Evolutionary conservation across 2,329 filamentous ascomycete species (phyloP).

Genomic region (Blumeria hordei): DNA sequence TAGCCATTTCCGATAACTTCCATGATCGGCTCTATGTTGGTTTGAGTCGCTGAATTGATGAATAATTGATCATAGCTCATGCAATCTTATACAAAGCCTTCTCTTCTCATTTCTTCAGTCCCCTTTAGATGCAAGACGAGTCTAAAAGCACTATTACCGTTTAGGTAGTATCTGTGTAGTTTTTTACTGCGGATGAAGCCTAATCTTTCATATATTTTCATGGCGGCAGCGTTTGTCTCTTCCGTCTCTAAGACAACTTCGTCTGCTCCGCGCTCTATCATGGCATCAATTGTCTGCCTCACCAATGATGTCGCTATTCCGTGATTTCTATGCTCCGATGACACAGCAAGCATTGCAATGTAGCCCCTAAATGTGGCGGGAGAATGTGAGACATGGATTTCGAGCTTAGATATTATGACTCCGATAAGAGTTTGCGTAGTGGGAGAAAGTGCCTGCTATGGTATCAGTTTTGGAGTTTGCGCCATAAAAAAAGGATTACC

Average conservation of each 20-base stretch:
- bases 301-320: slow-evolving; percentile 80
- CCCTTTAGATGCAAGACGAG: slow-evolving; percentile 37
- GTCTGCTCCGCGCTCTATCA: slow-evolving; percentile 63
- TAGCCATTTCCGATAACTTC: too few relatives aligned
- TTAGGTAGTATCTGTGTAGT: slow-evolving; percentile 84
- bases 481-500: neutral
- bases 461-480: neutral
- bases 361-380: slow-evolving; percentile 57
- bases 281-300: slow-evolving; percentile 72
- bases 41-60: too few relatives aligned
- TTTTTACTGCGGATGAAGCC: slow-evolving; percentile 86
- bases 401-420: slow-evolving; percentile 85
- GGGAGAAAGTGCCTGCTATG: slow-evolving; percentile 30
- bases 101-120: slow-evolving; percentile 8
- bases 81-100: neutral
- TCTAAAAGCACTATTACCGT: slow-evolving; percentile 83
- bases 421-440: slow-evolving; percentile 46
- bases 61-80: too few relatives aligned
- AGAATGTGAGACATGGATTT: slow-evolving; percentile 67
- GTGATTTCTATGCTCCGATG: slow-evolving; percentile 51
- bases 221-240: slow-evolving; percentile 70
- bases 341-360: slow-evolving; percentile 95
- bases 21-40: too few relatives aligned
- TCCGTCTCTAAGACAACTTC: slow-evolving; percentile 94
- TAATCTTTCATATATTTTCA: slow-evolving; percentile 77